phyloP scores from a whole-genome alignment of 768 basidiomycete genomes.

The Peribolospora baueri region DNA sequence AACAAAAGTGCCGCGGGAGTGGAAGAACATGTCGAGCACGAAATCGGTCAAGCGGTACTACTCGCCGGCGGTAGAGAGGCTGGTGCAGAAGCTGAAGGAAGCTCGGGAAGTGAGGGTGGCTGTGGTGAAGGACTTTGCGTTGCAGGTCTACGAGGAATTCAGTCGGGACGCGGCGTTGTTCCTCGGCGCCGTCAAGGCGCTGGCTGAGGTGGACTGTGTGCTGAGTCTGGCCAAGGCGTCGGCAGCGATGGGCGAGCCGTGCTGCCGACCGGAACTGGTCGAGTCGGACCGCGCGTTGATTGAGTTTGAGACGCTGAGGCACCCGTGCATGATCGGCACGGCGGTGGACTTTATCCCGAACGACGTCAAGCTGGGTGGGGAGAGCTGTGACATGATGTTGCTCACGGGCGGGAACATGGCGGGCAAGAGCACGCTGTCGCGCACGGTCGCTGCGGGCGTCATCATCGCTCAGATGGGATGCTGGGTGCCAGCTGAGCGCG shows the following conservation, averaged over 20 bases:
- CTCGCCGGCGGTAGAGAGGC: conserved; percentile 42
- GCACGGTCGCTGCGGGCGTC: conserved; percentile 87
- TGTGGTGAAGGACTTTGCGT: conserved; percentile 58
- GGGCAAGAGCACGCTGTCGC: conserved; percentile 36
- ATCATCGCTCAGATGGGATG: conserved; percentile 52
- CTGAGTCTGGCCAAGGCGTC: conserved; percentile 78
- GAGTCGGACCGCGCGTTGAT: conserved; percentile 55
- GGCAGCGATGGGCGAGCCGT: conserved; percentile 67
- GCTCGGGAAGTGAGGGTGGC: conserved; percentile 65
- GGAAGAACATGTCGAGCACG: conserved; percentile 36
- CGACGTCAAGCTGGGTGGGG: conserved; percentile 59
- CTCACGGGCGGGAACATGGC: conserved; percentile 47
- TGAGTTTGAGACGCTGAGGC: conserved; percentile 70
- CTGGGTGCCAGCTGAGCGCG: conserved; percentile 65
- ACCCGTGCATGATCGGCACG: conserved; percentile 33
- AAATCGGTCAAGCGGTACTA: conserved; percentile 54
- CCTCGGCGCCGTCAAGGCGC: conserved; percentile 57
- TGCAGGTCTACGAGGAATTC: conserved; percentile 43
- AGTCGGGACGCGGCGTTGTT: conserved; percentile 45
- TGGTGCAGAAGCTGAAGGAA: conserved; percentile 67
- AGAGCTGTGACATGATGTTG: conserved; percentile 42
- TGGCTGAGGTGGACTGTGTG: conserved; percentile 90
- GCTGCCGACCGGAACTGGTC: conserved; percentile 72
- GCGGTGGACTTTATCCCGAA: conserved; percentile 66
- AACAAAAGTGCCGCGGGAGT: conserved; percentile 43